Conservation (phyloP, 2,329 filamentous ascomycete species). For the Dryadomyces sulphureus region DNA sequence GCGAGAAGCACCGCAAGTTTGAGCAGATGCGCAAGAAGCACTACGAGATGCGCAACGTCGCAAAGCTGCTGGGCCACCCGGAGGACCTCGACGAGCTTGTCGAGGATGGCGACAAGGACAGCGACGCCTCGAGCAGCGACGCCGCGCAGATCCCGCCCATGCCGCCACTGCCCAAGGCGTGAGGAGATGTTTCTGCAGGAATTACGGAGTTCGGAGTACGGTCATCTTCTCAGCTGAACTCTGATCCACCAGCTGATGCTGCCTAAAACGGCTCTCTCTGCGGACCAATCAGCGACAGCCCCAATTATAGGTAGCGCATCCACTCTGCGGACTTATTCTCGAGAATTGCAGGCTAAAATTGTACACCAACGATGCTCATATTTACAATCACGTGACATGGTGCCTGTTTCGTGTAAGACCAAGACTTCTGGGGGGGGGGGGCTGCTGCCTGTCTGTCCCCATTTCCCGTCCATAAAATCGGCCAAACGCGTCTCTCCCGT, state of each 20-base stretch:
- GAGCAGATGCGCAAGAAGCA: constrained; percentile 88
- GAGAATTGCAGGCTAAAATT: no score
- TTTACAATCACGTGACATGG: background rate
- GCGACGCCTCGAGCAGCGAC: constrained; percentile 9
- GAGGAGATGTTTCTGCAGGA: no score
- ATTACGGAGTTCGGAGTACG: no score
- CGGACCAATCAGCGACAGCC: background rate
- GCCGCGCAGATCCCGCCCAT: background rate
- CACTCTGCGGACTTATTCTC: no score
- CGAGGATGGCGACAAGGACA: constrained; percentile 37
- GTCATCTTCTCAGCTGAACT: background rate
- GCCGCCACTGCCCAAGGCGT: constrained; percentile 3
- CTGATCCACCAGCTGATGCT: background rate
- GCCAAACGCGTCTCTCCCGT: background rate
- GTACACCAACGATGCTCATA: no score
- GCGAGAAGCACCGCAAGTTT: constrained; percentile 83
- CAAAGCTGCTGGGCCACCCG: constrained; percentile 66
- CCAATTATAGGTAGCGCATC: no score
- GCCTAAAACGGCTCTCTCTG: background rate
- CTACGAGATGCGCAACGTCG: constrained; percentile 97
- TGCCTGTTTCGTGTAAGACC: background rate
- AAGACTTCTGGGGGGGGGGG: no score
- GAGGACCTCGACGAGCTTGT: constrained; percentile 47
- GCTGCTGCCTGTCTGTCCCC: no score
- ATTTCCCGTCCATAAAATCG: no score